Base-by-base conservation (phyloP, 148 eudicot species). In the Suaeda aralocaspica region DNA sequence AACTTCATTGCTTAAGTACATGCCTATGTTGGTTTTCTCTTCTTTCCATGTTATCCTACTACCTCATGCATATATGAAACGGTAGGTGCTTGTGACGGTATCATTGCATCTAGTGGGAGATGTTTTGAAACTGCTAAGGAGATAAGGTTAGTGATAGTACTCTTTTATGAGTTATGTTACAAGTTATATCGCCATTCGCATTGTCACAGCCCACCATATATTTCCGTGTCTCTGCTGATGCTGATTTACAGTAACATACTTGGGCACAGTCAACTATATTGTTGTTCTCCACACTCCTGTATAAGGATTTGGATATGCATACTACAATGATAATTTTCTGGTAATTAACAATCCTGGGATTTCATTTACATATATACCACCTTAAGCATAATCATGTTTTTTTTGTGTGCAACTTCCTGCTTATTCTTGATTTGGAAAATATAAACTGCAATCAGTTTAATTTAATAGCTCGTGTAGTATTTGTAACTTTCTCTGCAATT, bases 31-130 rank as follows among this genome's bases (percentile, higher is more conserved):
- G 48, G 44, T 16, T 5, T 1, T 25, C 21, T 42, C 52, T 41
- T 42, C 22, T 36, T 19, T 73, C 34, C 49, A 5, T n/a, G 9
- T n/a, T 48, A 14, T 45, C 4, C 49, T 46, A 66, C 18, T 25
- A n/a, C n/a, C n/a, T 9, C 28, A 41, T 57, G n/a, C 9, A 31
- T 16, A 9, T 59, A 42, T 63, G 52, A n/a, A 31, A 29, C 66
- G 64, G 2, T 81, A 88, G 96, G 96, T 90, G 59, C 89, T 90
- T 50, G 96, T 90, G n/a, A 90, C 96, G 18, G 96, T 92, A 16
- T 90, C 96, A 14, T 77, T 90, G 72, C 96, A 90, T 83, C 80
- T 90, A 68, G 96, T 90, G 21, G 96, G 96, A 66, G 96, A 90
- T 79, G 96, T 90, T 34, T 34, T 90, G 67, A 90, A 86, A 82